Conservation (phyloP, 371 early-diverging fungal genomes). For the Mucor circinelloides region DNA sequence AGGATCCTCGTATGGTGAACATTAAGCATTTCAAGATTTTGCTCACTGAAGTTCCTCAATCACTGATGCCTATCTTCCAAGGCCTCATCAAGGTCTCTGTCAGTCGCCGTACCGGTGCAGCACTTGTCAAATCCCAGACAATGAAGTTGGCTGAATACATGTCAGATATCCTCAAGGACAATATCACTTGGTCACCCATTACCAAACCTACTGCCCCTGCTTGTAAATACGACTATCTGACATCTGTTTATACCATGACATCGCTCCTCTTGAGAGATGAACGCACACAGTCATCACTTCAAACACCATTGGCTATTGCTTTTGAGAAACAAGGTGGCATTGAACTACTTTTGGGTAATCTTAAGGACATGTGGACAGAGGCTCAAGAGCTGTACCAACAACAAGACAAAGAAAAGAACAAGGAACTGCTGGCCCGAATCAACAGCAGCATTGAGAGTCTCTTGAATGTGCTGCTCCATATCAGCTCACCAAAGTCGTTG, state of each 20-base stretch:
- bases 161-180: constrained; percentile 53
- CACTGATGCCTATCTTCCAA: constrained; percentile 70
- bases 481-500: constrained; percentile 65
- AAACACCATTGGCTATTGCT: constrained; percentile 69
- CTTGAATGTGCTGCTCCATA: constrained; percentile 60
- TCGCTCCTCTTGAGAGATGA: constrained; percentile 55
- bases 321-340: constrained; percentile 71
- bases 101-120: constrained; percentile 60
- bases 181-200: constrained; percentile 51
- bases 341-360: constrained; percentile 55
- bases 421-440: constrained; percentile 26
- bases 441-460: constrained; percentile 58
- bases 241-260: constrained; percentile 52
- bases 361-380: constrained; percentile 62
- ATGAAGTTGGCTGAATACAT: constrained; percentile 61
- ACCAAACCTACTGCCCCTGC: constrained; percentile 28
- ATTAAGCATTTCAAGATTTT: constrained; percentile 67
- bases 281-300: constrained; percentile 66
- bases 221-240: constrained; percentile 60
- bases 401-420: constrained; percentile 15
- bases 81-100: constrained; percentile 72
- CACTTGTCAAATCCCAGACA: constrained; percentile 55
- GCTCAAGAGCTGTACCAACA: constrained; percentile 30
- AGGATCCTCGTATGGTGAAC: constrained; percentile 69
- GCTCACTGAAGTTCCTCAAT: constrained; percentile 67